Evolutionary conservation across 345 rosid genomes (phyloP).

Genomic region (Jatropha curcas): DNA sequence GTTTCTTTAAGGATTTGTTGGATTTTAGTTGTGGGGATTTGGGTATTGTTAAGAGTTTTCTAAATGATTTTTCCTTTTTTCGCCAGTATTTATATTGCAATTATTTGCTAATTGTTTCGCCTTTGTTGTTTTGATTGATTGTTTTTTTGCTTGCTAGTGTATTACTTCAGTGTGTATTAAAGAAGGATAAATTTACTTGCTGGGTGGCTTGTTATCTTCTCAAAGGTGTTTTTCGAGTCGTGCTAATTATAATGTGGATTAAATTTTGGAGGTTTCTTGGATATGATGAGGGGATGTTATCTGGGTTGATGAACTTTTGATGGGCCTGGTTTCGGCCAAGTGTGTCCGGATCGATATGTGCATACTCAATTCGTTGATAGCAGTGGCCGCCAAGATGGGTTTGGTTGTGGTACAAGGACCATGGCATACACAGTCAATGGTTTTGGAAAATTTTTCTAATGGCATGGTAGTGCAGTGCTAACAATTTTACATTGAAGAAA

Average conservation of each 20-base stretch:
- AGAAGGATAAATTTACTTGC: conserved; percentile 10
- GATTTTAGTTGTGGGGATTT: too few species aligned
- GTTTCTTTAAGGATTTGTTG: too few species aligned
- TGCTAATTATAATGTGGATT: conserved; percentile 51
- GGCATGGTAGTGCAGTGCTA: conserved; percentile 96
- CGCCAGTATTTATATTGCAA: too few species aligned
- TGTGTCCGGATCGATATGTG: conserved; percentile 61
- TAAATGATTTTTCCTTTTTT: too few species aligned
- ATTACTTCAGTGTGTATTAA: too few species aligned
- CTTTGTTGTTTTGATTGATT: too few species aligned
- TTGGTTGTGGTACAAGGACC: conserved; percentile 79
- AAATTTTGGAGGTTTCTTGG: conserved; percentile 50
- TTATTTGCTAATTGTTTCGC: too few species aligned
- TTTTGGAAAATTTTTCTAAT: conserved; percentile 90
- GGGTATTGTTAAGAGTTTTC: too few species aligned
- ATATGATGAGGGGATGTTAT: conserved; percentile 98
- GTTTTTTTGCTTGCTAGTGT: too few species aligned
- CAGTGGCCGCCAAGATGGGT: conserved; percentile 77
- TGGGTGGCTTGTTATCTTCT: conserved; percentile 21
- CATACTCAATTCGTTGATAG: conserved; percentile 57
- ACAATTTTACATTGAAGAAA: conserved; percentile 87
- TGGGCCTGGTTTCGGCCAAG: conserved; percentile 87
- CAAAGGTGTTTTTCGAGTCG: conserved; percentile 19
- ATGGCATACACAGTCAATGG: conserved; percentile 72
- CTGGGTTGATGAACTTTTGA: conserved; percentile 72